Percentiles rank a stretch among this genome's conserved stretches.
Evolutionary conservation across 2,329 filamentous ascomycete genomes (phyloP).

Genomic region (Fusarium mundagurra): DNA sequence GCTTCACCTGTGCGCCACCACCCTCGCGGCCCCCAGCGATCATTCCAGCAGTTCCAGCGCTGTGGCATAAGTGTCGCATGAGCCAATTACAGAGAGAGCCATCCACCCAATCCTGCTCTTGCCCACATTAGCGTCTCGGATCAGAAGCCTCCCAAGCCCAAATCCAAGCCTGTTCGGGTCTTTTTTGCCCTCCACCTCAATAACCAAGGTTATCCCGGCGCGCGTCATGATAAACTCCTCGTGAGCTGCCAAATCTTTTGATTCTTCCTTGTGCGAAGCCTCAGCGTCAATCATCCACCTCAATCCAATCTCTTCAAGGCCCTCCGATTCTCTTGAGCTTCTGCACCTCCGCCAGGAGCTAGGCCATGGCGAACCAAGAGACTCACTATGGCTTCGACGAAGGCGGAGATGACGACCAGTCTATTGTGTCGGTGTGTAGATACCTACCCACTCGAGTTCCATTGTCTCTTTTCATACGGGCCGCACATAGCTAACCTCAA

Average conservation of each 20-base stretch:
- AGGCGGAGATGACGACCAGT: constrained; percentile 58
- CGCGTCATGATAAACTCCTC: constrained; percentile 44
- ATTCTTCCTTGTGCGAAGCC: constrained; percentile 22
- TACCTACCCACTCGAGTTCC: constrained; percentile 16
- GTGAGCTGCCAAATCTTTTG: constrained; percentile 39
- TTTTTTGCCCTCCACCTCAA: constrained; percentile 30
- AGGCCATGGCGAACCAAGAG: constrained; percentile 55
- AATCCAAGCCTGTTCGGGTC: constrained; percentile 21
- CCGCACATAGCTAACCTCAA: constrained; percentile 30
- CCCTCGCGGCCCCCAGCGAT: neutral
- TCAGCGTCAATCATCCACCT: constrained; percentile 15
- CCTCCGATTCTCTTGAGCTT: constrained; percentile 31
- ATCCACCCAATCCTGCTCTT: constrained; percentile 16
- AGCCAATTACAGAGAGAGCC: constrained; percentile 35
- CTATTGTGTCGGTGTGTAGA: constrained; percentile 55
- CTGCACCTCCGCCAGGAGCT: constrained; percentile 41
- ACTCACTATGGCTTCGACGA: constrained; percentile 59
- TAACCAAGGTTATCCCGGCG: constrained; percentile 42
- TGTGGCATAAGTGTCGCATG: constrained; percentile 13
- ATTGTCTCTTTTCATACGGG: constrained; percentile 26
- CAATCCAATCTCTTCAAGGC: constrained; percentile 31
- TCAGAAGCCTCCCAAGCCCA: constrained; percentile 27
- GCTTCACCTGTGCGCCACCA: constrained; percentile 10
- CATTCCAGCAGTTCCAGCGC: constrained; percentile 31
- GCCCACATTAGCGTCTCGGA: constrained; percentile 38